phyloP scores from a whole-genome alignment of 2,329 filamentous ascomycete species.

The Piedraia hortae region DNA sequence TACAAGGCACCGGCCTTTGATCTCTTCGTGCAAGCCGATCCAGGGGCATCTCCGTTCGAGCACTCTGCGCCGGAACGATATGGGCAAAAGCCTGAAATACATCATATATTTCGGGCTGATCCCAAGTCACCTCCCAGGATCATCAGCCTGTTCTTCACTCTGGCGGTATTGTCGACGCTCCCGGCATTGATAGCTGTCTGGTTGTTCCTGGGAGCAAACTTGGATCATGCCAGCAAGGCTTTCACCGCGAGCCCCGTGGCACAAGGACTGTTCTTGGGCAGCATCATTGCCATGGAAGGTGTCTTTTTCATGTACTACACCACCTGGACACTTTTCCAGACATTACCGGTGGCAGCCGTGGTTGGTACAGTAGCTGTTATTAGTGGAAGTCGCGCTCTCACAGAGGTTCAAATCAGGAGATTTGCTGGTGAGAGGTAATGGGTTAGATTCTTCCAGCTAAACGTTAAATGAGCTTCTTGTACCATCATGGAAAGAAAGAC shows the following conservation, averaged over 20 bases:
- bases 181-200: conserved; percentile 49
- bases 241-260: conserved; percentile 50
- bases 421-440: conserved; percentile 37
- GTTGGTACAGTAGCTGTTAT: conserved; percentile 49
- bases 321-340: conserved; percentile 76
- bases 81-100: conserved; percentile 57
- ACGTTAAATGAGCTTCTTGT: too few species aligned
- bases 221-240: conserved; percentile 50
- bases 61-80: conserved; percentile 52
- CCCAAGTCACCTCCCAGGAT: conserved; percentile 55
- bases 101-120: conserved; percentile 67
- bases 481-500: too few species aligned
- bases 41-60: conserved; percentile 28
- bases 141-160: conserved; percentile 50
- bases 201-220: conserved; percentile 56
- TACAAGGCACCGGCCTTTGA: conserved; percentile 47
- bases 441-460: too few species aligned
- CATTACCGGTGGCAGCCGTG: conserved; percentile 41
- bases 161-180: conserved; percentile 43
- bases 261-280: conserved; percentile 64
- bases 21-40: conserved; percentile 36
- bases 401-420: conserved; percentile 73
- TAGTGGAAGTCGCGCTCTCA: conserved; percentile 68
- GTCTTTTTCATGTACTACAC: conserved; percentile 91
- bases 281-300: conserved; percentile 62